Base-by-base conservation (phyloP, 2,329 filamentous ascomycete species). In the Bipolaris zeicola region DNA sequence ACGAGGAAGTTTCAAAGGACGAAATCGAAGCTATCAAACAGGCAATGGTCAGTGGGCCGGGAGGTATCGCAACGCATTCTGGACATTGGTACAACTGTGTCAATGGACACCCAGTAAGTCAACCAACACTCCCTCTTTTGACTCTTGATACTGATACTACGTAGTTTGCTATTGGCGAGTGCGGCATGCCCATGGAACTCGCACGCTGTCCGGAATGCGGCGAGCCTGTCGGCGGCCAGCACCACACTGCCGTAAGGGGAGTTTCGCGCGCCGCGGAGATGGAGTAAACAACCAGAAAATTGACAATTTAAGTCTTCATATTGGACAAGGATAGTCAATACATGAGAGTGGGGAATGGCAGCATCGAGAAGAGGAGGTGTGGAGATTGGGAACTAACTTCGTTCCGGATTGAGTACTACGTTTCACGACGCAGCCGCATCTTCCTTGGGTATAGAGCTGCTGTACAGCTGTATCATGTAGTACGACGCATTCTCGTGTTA, bases 161-260 rank as follows among this genome's bases (percentile, higher is more conserved):
- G 28, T 22, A 70, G 61, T 82, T 90, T 61, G 85, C 86, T 0
- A 80, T 89, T 31, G 87, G 86, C 0, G 85, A 89, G 57, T 89
- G 87, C 64, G 87, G 87, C 1, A 84, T 85, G 80, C 84, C 87
- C 0, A 88, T 89, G 85, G 58, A 90, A 68, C 52, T 66, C 16
- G 81, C 87, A 1, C 71, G 71, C 1, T 91, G 89, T 62, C 87
- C 88, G 0, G 82, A 90, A 60, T 91, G 88, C 61, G 81, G 79
- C 1, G 79, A 79, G 1, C 58, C 71, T 0, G 80, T 90, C 28
- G 87, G 87, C 2, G 87, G 88, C 0, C 67, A 63, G 43, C 8
- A 80, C 37, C 85, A 89, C 68, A 50, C 7, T 7, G 57, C 80
- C n/a, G 81, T 77, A 0, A 75, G 68, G 13, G 87, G 87, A 2